Conservation (phyloP, 306 rosid genomes). For the Calophaca sinica region DNA sequence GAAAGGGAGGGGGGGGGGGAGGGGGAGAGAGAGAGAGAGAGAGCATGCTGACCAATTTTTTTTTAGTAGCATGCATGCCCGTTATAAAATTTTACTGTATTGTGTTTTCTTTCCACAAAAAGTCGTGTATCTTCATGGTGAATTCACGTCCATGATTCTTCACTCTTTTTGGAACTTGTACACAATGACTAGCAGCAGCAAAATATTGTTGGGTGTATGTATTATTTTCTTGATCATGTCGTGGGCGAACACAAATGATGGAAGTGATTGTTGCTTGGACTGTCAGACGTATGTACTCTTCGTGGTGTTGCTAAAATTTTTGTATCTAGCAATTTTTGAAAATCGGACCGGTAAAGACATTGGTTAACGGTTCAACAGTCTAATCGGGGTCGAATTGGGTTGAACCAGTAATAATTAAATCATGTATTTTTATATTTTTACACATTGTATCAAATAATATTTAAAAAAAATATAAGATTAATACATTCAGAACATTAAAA, state of each 20-base stretch:
- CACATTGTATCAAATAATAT: too few relatives aligned
- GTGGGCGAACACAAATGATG: not conserved
- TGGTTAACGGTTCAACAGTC: too few relatives aligned
- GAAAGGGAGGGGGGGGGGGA: too few relatives aligned
- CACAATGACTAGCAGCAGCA: not conserved
- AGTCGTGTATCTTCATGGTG: conserved; percentile 19
- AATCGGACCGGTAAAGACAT: too few relatives aligned
- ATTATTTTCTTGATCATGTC: not conserved
- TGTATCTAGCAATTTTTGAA: too few relatives aligned
- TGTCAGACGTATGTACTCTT: not conserved
- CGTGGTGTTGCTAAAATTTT: too few relatives aligned
- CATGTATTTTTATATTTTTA: too few relatives aligned
- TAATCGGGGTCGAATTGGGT: too few relatives aligned
- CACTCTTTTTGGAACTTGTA: conserved; percentile 18
- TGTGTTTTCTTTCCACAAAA: not conserved
- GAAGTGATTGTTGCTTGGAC: not conserved
- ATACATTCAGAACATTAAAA: too few relatives aligned
- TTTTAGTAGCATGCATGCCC: conserved; percentile 66
- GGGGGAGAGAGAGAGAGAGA: conserved; percentile 28
- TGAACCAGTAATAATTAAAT: too few relatives aligned
- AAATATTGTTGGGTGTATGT: not conserved
- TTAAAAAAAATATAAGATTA: too few relatives aligned
- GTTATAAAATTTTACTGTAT: conserved; percentile 31
- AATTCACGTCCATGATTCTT: conserved; percentile 22
- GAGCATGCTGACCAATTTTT: conserved; percentile 82